Evolutionary conservation across 2,329 filamentous ascomycete species (phyloP), one percentile per base, ranked within the genome.

Genomic region (Alternaria longipes): DNA sequence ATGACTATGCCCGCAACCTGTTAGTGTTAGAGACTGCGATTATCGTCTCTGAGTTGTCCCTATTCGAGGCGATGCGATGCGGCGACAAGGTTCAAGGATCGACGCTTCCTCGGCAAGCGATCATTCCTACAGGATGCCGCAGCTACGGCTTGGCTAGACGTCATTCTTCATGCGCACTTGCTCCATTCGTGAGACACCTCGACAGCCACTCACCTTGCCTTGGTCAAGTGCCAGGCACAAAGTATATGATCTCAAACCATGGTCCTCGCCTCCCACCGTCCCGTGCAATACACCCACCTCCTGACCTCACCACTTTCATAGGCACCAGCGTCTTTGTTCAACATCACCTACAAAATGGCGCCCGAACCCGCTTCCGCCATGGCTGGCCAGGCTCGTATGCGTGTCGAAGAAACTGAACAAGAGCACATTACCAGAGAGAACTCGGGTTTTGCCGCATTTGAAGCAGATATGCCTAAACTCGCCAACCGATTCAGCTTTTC

Each of bases 401-500:
- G 58, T 44, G 64, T 69, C 61, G 67, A 75, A 66, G 71, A 79
- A 62, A 72, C 65, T 36, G 71, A 78, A 64, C 66, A 75, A 61
- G 76, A 78, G 46, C 71, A 66, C 40, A 69, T 72, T 34, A 75
- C 75, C 46, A 73, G 76, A 60, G 58, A 54, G 30, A 59, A 64
- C 58, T 69, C 71, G 24, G 63, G 69, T 9, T 79, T 79, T 47
- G 53, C 71, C 24, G 74, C 76, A 32, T 77, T 79, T 60, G 77
- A 79, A 70, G 59, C 65, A 63, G 65, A 72, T 53, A 79, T 79
- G 77, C 77, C 77, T 30, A 68, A 59, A 50, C 69, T 79, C 42
- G 62, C 61, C 24, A 66, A 68, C 63, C 73, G 76, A 20, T 77
- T 78, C 63, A 65, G 70, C 58, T 76, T 74, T 66, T 76, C 73